phyloP scores from a whole-genome alignment of 2,329 filamentous ascomycete species.

The Colletotrichum acutatum region DNA sequence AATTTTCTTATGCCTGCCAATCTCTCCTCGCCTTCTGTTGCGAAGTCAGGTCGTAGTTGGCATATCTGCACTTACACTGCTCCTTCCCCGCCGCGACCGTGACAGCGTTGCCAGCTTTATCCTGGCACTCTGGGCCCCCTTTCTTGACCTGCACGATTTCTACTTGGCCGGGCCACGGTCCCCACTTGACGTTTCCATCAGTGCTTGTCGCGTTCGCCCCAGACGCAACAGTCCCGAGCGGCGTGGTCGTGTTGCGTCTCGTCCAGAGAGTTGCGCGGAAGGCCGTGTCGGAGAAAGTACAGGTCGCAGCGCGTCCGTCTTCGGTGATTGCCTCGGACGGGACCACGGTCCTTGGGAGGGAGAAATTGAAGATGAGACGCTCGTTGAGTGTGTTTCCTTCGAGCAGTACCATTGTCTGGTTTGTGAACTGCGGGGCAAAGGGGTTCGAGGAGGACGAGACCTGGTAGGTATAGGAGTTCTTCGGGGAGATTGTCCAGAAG shows the following conservation, averaged over 20 bases:
- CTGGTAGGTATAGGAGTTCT: constrained; percentile 53
- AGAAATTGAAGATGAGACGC: constrained; percentile 67
- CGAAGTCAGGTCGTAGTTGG: constrained; percentile 43
- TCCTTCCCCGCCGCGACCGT: constrained; percentile 49
- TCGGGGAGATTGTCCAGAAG: constrained; percentile 67
- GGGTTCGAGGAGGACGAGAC: constrained; percentile 68
- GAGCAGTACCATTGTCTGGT: constrained; percentile 60
- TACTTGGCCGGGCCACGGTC: constrained; percentile 68
- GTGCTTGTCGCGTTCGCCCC: constrained; percentile 26
- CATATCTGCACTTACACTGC: constrained; percentile 52
- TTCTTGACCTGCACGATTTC: constrained; percentile 63
- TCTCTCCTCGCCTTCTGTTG: background rate
- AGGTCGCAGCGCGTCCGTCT: constrained; percentile 59
- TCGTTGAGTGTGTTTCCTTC: constrained; percentile 61
- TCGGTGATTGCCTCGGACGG: constrained; percentile 56
- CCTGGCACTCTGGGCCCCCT: constrained; percentile 65
- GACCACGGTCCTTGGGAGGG: constrained; percentile 62
- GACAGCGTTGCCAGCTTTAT: constrained; percentile 48
- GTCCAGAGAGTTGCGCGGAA: constrained; percentile 71
- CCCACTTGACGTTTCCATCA: constrained; percentile 42
- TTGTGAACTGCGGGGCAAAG: constrained; percentile 66
- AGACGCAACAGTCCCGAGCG: constrained; percentile 29
- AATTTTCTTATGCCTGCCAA: background rate
- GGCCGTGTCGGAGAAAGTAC: constrained; percentile 67
- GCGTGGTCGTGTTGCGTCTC: constrained; percentile 42